Percentiles rank a stretch among this genome's conserved stretches.
Evolutionary conservation across 768 basidiomycete genomes (phyloP).

Genomic region (Lentinula lateritia): DNA sequence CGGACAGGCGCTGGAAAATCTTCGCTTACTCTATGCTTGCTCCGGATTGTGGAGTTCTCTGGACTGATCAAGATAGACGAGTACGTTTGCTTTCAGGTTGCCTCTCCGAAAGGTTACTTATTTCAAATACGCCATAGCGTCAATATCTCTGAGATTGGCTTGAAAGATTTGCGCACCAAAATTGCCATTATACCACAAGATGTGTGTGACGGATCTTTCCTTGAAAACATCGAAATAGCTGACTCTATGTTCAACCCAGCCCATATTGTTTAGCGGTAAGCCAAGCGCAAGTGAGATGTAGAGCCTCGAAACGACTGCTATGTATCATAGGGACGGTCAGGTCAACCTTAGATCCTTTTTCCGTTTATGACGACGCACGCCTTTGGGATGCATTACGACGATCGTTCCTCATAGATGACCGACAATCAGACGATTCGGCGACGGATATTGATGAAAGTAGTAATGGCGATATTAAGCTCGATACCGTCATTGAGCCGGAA

Average conservation of each 20-base stretch:
- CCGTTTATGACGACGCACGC: constrained; percentile 53
- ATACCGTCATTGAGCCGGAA: constrained; percentile 57
- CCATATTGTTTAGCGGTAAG: constrained; percentile 52
- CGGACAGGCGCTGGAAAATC: constrained; percentile 51
- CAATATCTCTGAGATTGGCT: constrained; percentile 65
- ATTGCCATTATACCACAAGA: constrained; percentile 69
- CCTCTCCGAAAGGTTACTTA: background rate
- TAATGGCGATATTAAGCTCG: constrained; percentile 44
- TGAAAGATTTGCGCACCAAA: constrained; percentile 54
- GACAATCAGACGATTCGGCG: constrained; percentile 13
- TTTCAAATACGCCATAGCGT: constrained; percentile 25
- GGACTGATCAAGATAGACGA: constrained; percentile 65
- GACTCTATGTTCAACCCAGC: constrained; percentile 24
- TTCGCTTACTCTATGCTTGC: constrained; percentile 59
- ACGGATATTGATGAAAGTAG: background rate
- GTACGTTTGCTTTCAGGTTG: constrained; percentile 20
- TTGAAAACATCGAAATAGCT: background rate
- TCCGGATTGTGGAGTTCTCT: constrained; percentile 63
- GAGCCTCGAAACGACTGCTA: constrained; percentile 18
- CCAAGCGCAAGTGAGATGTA: constrained; percentile 11
- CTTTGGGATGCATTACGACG: constrained; percentile 73
- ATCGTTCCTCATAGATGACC: constrained; percentile 34
- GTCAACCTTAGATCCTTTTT: constrained; percentile 57
- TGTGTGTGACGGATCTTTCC: constrained; percentile 26
- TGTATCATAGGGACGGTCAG: constrained; percentile 42